Conservation (phyloP, 176 grass and related monocot species). For the Oryza meridionalis region DNA sequence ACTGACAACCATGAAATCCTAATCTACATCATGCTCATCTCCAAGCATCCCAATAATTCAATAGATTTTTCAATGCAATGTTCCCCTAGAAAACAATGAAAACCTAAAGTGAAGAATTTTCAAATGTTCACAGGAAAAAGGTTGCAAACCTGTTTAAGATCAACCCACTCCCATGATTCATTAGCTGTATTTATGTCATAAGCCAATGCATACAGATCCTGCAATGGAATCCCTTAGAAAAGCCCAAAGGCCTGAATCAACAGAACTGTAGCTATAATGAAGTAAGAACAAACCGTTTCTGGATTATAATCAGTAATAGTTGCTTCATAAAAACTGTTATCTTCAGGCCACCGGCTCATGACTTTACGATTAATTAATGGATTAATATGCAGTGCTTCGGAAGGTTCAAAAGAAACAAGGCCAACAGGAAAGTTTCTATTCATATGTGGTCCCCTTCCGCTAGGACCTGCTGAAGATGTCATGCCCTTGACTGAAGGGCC, state of each 20-base stretch:
- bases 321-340: slow-evolving; percentile 89
- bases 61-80: slow-evolving; percentile 14
- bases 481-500: slow-evolving; percentile 64
- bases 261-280: slow-evolving; percentile 35
- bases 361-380: slow-evolving; percentile 73
- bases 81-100: not conserved
- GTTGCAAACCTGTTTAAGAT: slow-evolving; percentile 76
- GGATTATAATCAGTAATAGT: slow-evolving; percentile 73
- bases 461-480: slow-evolving; percentile 73
- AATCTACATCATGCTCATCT: slow-evolving; percentile 1
- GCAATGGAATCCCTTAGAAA: slow-evolving; percentile 47
- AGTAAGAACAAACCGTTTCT: slow-evolving; percentile 56
- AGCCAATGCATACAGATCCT: slow-evolving; percentile 73
- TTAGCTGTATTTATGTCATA: slow-evolving; percentile 89
- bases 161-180: slow-evolving; percentile 80
- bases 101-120: not conserved
- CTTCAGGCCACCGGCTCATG: slow-evolving; percentile 82
- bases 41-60: not conserved
- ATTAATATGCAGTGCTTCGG: slow-evolving; percentile 54
- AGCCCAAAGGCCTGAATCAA: slow-evolving; percentile 37
- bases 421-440: slow-evolving; percentile 68
- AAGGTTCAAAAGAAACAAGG: slow-evolving; percentile 51
- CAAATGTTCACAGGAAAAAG: slow-evolving; percentile 31
- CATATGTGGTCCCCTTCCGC: slow-evolving; percentile 66
- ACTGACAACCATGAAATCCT: slow-evolving; percentile 10